Percentiles rank a stretch among this genome's conserved stretches.
Conservation (phyloP, 2,329 filamentous ascomycete species). For the Fusarium nanum region DNA sequence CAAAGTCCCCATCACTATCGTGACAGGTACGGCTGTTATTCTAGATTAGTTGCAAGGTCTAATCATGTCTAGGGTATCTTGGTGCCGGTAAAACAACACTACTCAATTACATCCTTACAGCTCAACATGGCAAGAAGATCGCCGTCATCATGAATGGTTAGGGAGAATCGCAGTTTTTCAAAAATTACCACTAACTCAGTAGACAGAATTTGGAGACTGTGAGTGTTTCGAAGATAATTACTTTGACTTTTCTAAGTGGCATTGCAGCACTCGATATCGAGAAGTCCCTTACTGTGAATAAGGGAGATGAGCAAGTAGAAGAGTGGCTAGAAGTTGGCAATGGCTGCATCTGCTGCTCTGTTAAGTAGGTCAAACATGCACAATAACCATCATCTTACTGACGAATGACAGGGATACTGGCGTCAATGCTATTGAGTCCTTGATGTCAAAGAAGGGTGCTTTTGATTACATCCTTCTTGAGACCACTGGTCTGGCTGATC, state of each 20-base stretch:
- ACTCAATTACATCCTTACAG: constrained; percentile 94
- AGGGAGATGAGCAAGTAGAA: constrained; percentile 83
- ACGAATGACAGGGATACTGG: constrained; percentile 77
- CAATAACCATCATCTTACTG: constrained; percentile 26
- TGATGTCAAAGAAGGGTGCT: constrained; percentile 92
- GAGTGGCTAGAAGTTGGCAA: constrained; percentile 98
- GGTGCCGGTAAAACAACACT: constrained; percentile 96
- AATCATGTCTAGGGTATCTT: constrained; percentile 77
- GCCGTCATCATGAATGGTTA: constrained; percentile 93
- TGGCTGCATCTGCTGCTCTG: constrained; percentile 96
- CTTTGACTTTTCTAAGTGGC: constrained; percentile 19
- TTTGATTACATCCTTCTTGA: constrained; percentile 99
- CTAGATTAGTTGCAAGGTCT: not conserved
- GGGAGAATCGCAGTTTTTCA: constrained; percentile 8
- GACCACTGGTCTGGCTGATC: constrained; percentile 94
- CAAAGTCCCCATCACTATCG: constrained; percentile 86
- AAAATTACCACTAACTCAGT: constrained; percentile 28
- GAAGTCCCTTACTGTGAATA: constrained; percentile 91
- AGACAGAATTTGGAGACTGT: constrained; percentile 83
- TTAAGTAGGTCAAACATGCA: constrained; percentile 71
- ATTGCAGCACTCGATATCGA: constrained; percentile 88
- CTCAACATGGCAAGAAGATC: constrained; percentile 96
- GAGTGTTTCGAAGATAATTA: constrained; percentile 49
- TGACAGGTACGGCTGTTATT: constrained; percentile 69
- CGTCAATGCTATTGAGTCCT: constrained; percentile 91